Evolutionary conservation across 2,329 filamentous ascomycete species (phyloP), one percentile per base, ranked within the genome.

Genomic region (Epichloe bromicola): DNA sequence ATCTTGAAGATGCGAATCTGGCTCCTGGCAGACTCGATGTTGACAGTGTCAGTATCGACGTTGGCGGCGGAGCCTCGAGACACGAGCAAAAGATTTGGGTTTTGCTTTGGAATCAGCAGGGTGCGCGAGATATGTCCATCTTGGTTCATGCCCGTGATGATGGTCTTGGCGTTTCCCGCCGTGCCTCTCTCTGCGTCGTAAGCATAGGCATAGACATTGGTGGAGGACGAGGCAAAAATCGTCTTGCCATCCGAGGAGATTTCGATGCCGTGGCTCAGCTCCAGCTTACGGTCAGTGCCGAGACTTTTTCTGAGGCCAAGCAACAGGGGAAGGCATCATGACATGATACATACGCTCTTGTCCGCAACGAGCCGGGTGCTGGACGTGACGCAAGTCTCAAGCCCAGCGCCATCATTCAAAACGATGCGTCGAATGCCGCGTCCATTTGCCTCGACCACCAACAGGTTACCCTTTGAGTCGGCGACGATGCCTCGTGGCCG

Each of bases 41-140:
- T 64, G 5, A 65, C 62, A 1, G 82, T 73, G 12, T 65, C 56
- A 54, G 53, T 64, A 57, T 85, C 80, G 26, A 84, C 67, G 55
- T 84, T 85, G 14, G 67, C 70, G 36, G 73, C 67, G 53, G 77
- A 81, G 17, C 82, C 82, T 52, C 79, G 72, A 48, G 76, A 80
- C 19, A 86, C 74, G n/a, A 86, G 61, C 2, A 87, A 67, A 51
- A 75, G 67, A 19, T 73, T 74, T 0, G 74, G 69, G 20, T 71
- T 69, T 11, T 69, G 68, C 5, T 67, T 61, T 0, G 80, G 78
- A 5, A 82, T 66, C 45, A 83, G 68, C 2, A 87, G 68, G 0
- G 82, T 86, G 30, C 83, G 72, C 1, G 81, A 82, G 2, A 70
- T 74, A 56, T 86, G 80, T 39, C 78, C 81, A n/a, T 67, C 66